Conservation (phyloP, 2,329 filamentous ascomycete species). For the Aspergillus latus region DNA sequence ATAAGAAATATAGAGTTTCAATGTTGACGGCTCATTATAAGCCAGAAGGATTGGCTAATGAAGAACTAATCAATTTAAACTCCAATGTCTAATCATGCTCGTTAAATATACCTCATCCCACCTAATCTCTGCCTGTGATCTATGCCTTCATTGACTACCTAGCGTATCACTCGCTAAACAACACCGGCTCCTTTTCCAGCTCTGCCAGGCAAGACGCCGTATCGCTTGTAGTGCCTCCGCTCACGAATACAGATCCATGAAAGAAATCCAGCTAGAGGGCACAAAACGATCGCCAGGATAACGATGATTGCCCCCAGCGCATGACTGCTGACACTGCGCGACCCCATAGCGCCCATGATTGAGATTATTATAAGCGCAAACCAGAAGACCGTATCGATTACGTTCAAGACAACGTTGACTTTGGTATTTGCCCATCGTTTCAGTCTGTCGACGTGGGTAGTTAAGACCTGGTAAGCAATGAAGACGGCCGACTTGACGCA, state of each 20-base stretch:
- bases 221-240: constrained; percentile 13
- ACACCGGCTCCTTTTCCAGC: background rate
- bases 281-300: constrained; percentile 16
- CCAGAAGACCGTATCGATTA: constrained; percentile 29
- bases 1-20: no score
- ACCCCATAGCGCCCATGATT: constrained; percentile 18
- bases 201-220: constrained; percentile 5
- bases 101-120: no score
- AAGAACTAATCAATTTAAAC: no score
- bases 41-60: no score
- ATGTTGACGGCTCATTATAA: no score
- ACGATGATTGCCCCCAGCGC: constrained; percentile 22
- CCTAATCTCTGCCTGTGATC: no score
- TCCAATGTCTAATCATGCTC: no score
- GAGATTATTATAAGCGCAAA: constrained; percentile 26
- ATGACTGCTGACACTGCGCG: constrained; percentile 17
- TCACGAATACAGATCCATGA: constrained; percentile 20
- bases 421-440: constrained; percentile 26
- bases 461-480: constrained; percentile 24
- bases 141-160: no score
- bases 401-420: constrained; percentile 23
- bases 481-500: constrained; percentile 25
- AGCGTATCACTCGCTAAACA: no score
- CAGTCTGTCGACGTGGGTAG: constrained; percentile 18
- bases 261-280: constrained; percentile 12